Base-by-base conservation (phyloP, 768 basidiomycete genomes). In the Suillus discolor region DNA sequence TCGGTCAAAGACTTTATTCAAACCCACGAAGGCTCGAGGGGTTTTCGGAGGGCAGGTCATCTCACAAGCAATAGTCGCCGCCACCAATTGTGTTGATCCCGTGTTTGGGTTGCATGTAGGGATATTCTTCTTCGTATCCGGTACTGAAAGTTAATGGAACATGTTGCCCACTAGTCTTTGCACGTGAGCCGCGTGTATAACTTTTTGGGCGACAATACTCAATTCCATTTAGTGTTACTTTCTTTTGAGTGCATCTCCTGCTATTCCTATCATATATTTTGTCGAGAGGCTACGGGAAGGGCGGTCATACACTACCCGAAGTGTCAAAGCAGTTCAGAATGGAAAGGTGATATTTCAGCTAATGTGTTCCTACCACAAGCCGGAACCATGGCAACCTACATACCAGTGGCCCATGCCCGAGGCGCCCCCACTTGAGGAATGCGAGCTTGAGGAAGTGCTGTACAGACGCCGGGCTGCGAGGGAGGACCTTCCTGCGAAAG, bases 1-100 rank as follows among this genome's bases (percentile, higher is more conserved):
- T 72, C 88, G 92, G 20, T 94, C 92, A 2, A 92, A 89, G 71
- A 87, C 85, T 1, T 80, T 94, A 2, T 89, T 84, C 80, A 57
- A 86, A n/a, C 92, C 91, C 0, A 68, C 75, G 9, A 77, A 81
- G 20, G 83, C 85, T 18, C 82, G 93, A 57, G 92, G 93, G 18
- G 92, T 93, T 16, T 95, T 92, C 71, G 93, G 94, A 66, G 93
- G 93, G 80, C 92, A 94, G 76, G 93, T 95, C 65, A 93, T 96
- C 69, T 93, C 91, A 44, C 93, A 95, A 72, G 94, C 93, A 6
- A 79, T 95, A 36, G 89, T 93, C 15, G 85, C 91, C 3, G 93
- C 93, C 1, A 93, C 91, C 16, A 89, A 88, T 66, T 87, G 88
- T 62, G 91, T 95, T 0, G 79, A 87, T 53, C 80, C 87, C 13